Evolutionary conservation across 495 filamentous ascomycete genomes (phyloP), one percentile per base, ranked within the genome.

Genomic region (Podospora didyma): DNA sequence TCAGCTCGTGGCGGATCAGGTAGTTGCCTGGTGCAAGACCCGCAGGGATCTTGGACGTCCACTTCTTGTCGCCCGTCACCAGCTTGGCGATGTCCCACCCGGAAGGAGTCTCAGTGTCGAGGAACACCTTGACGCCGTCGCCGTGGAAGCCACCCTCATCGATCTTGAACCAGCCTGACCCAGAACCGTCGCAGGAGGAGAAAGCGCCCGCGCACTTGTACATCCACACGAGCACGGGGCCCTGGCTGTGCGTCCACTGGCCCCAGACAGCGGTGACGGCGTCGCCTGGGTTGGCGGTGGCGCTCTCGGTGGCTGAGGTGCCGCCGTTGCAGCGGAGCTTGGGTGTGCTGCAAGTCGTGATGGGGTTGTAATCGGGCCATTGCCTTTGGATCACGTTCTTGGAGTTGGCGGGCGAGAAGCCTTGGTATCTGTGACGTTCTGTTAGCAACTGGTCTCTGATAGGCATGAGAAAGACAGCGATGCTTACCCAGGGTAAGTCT

Each of bases 241-340:
- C 81, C 61, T 82, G 78, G 49, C 69, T 66, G 62, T 84, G 81
- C 1, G 81, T 82, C 81, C 81, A 84, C 60, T 81, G 78, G 17
- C 60, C 41, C 79, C 79, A 83, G 28, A 79, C 63, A 11, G 79
- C 80, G 6, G 74, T 71, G 28, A 85, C 69, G 51, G 68, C 75
- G 21, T 61, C 53, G 51, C 82, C 82, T 20, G 80, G 75, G 23
- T 62, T 56, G 46, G 75, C 71, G 39, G 71, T 69, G 16, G 79
- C 79, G 39, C 53, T 62, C 35, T 75, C 56, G 3, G 67, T 69
- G 3, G 76, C 79, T 2, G 73, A 75, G 3, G 72, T 77, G 51
- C 80, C 80, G n/a, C 77, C 77, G 64, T 83, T 84, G 69, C 82
- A 85, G 46, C 79, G 73, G 51, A 82, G 73, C 61, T 73, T 74